Base-by-base conservation (phyloP, 192 early-diverging fungal genomes). In the Chytriomyces confervae region DNA sequence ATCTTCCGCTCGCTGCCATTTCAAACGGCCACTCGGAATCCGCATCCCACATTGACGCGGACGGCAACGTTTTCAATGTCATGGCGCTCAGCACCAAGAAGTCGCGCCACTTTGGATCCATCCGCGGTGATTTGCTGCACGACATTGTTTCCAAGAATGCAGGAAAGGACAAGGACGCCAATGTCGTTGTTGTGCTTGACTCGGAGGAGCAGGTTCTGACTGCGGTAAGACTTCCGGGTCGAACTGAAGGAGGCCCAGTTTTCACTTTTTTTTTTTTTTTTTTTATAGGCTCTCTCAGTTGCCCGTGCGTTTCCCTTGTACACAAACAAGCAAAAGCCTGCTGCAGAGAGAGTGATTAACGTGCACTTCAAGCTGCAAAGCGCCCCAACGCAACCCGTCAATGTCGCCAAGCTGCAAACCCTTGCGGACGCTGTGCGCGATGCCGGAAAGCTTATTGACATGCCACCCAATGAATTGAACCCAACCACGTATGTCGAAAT, bases 361-460 rank as follows among this genome's bases (percentile, higher is more conserved):
- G 66, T 84, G 61, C 70, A 82, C 66, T 62, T 81, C 44, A 45
- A 82, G 6, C 9, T 78, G 16, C 23, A 50, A 8, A 27, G 50
- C 45, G 5, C 68, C 61, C 66, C 50, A 10, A 79, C 71, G 9
- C n/a, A 27, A 48, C 18, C 70, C 10, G 49, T 62, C 67, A 29
- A 27, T 36, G 51, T 60, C 64, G 29, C 24, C 63, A n/a, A 70
- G 61, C 46, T 83, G 5, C 67, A 76, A 36, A 69, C 36, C 45
- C 48, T 75, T 48, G 72, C 61, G 20, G 67, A 85, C 44, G 76
- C 67, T 18, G 76, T 85, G 45, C 74, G 84, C 45, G 48, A 77
- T 4, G 76, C 77, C 48, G 75, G 81, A n/a, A 50, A 76, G 45
- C 76, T 88, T 61, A 81, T 85, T 18, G 88, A 88, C 70, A 85